Conservation (phyloP, 257 asterid genomes). For the Paulownia fortunei region DNA sequence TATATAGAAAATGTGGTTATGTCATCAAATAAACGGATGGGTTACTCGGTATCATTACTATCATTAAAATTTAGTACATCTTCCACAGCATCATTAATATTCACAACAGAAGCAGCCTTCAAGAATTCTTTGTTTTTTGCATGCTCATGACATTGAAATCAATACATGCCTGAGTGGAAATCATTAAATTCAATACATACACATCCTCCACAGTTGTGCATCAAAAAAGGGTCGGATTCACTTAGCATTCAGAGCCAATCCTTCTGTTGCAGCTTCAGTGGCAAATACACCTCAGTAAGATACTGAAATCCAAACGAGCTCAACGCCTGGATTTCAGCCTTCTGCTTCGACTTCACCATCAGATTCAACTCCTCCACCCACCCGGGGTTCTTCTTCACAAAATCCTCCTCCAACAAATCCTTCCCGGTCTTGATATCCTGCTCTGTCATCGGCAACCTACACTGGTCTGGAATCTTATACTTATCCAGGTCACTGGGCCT, state of each 20-base stretch:
- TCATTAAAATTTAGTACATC: too few species aligned
- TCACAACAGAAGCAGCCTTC: too few species aligned
- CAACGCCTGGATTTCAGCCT: constrained; percentile 94
- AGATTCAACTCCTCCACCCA: constrained; percentile 93
- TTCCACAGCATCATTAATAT: too few species aligned
- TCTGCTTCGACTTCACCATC: constrained; percentile 93
- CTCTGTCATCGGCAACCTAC: constrained; percentile 91
- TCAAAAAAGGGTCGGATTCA: background rate
- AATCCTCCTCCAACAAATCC: constrained; percentile 92
- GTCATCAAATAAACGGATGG: too few species aligned
- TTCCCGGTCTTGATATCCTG: constrained; percentile 87
- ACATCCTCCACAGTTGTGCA: constrained; percentile 2
- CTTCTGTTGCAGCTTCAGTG: constrained; percentile 85
- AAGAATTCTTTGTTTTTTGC: too few species aligned
- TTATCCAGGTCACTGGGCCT: constrained; percentile 87
- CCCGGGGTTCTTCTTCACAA: constrained; percentile 91
- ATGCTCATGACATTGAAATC: background rate
- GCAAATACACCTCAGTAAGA: constrained; percentile 88
- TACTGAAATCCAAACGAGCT: constrained; percentile 94
- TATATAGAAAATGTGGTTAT: too few species aligned
- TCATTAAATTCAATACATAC: background rate
- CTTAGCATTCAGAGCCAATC: constrained; percentile 73
- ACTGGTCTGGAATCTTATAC: constrained; percentile 85
- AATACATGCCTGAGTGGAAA: too few species aligned
- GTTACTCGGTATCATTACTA: too few species aligned